phyloP scores from a whole-genome alignment of 345 rosid species.

The Eucalyptus curtisii region DNA sequence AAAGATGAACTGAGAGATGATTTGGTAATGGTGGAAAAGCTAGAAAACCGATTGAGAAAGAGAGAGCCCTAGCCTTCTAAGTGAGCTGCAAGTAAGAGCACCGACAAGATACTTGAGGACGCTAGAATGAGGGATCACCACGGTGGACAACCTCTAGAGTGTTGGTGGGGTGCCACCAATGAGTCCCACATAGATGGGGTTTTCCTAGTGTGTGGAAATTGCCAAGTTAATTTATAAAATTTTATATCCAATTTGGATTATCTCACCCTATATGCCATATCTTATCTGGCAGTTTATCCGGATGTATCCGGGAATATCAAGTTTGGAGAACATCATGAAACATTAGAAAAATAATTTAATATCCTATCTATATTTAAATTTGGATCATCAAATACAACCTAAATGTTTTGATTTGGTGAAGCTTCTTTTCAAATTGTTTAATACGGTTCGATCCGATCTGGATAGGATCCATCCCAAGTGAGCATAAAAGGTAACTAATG shows the following conservation, averaged over 20 bases:
- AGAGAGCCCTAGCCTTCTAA: background rate
- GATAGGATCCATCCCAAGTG: background rate
- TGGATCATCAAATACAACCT: background rate
- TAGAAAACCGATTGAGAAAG: background rate
- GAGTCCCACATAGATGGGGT: background rate
- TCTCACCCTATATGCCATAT: background rate
- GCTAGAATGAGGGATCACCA: background rate
- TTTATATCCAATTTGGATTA: background rate
- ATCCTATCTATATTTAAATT: too few relatives aligned
- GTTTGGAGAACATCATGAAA: background rate
- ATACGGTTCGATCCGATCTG: accelerated
- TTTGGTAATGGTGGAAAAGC: background rate
- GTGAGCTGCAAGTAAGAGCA: accelerated
- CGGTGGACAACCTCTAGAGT: background rate
- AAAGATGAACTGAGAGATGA: background rate
- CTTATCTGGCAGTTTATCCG: accelerated
- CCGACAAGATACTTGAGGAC: background rate
- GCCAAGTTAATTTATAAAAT: too few relatives aligned
- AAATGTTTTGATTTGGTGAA: background rate
- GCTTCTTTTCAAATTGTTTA: background rate
- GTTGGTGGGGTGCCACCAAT: background rate
- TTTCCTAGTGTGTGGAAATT: background rate
- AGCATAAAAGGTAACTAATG: background rate
- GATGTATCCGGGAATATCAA: too few relatives aligned
- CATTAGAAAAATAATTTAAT: too few relatives aligned